Percentiles rank a stretch among this genome's conserved stretches.
Evolutionary conservation across 768 basidiomycete species (phyloP).

Genomic region (Wakefieldia striispora): DNA sequence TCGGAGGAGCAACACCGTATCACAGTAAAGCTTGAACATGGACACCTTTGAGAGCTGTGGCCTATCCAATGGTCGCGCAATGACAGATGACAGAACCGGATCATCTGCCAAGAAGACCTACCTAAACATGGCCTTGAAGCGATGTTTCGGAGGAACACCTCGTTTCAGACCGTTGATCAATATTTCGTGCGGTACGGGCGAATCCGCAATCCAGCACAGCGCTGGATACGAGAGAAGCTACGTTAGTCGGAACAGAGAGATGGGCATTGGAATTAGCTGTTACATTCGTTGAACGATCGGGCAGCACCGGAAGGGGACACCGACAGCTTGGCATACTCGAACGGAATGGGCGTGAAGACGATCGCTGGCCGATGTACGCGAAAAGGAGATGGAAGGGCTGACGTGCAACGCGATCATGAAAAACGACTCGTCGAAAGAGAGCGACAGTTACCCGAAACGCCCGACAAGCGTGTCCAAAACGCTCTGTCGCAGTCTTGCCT

Average conservation of each 20-base stretch:
- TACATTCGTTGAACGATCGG: constrained; percentile 72
- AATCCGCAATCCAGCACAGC: constrained; percentile 66
- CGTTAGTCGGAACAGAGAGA: neutral
- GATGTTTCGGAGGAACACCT: constrained; percentile 71
- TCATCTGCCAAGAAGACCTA: constrained; percentile 23
- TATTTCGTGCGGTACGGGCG: constrained; percentile 49
- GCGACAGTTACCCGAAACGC: constrained; percentile 37
- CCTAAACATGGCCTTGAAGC: constrained; percentile 62
- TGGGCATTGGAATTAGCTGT: constrained; percentile 8
- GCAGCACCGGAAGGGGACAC: constrained; percentile 27
- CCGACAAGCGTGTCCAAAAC: constrained; percentile 54
- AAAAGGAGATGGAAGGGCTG: constrained; percentile 51
- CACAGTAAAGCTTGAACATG: constrained; percentile 46
- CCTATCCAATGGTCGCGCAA: constrained; percentile 29
- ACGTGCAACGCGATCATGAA: neutral
- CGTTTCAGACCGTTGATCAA: constrained; percentile 79
- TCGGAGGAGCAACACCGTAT: constrained; percentile 19
- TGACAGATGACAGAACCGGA: neutral
- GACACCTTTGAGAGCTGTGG: constrained; percentile 53
- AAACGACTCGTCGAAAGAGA: neutral
- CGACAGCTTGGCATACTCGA: constrained; percentile 53
- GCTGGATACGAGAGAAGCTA: constrained; percentile 39
- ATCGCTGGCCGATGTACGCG: constrained; percentile 49
- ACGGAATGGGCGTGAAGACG: constrained; percentile 56
- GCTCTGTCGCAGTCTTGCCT: constrained; percentile 66